These are phyloP conservation scores for Phytophthora litchii DNA, from an alignment of 352 stramenopile species.

Conservation along the genomic window DNA sequence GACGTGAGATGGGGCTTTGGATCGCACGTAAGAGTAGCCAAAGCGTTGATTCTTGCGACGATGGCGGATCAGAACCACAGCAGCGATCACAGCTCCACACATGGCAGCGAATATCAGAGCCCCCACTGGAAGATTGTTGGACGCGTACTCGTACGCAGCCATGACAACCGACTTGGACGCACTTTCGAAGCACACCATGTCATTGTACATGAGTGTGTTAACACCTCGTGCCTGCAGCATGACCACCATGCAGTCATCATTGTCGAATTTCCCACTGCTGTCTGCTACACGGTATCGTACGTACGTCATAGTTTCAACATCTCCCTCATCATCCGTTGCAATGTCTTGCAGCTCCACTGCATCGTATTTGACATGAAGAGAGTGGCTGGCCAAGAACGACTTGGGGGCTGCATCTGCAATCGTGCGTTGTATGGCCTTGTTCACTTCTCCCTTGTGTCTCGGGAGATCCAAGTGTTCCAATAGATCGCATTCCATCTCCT, in stretches of 20 bases:
- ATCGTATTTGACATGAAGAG: constrained; percentile 52
- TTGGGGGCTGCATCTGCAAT: constrained; percentile 47
- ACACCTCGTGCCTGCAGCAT: constrained; percentile 48
- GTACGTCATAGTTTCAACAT: constrained; percentile 49
- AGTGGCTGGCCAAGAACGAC: constrained; percentile 46
- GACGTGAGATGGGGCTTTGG: constrained; percentile 47
- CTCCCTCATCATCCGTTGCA: constrained; percentile 11
- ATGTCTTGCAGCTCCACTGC: constrained; percentile 60
- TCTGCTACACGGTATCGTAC: constrained; percentile 54
- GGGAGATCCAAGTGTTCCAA: constrained; percentile 62
- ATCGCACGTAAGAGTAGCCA: constrained; percentile 68
- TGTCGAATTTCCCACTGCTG: constrained; percentile 12
- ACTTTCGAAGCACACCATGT: constrained; percentile 56
- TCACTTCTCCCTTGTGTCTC: constrained; percentile 48
- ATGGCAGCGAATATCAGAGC: constrained; percentile 45
- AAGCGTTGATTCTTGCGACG: constrained; percentile 56
- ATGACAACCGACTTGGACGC: constrained; percentile 29
- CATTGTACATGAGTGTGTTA: constrained; percentile 61
- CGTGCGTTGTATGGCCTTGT: constrained; percentile 48
- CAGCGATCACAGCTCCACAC: constrained; percentile 39
- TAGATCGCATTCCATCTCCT: constrained; percentile 52
- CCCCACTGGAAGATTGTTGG: constrained; percentile 43
- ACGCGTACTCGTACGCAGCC: constrained; percentile 38
- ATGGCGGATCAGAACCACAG: constrained; percentile 45
- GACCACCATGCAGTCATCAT: constrained; percentile 60